phyloP scores from a whole-genome alignment of 2,329 filamentous ascomycete species.

The Aureobasidium sp. region DNA sequence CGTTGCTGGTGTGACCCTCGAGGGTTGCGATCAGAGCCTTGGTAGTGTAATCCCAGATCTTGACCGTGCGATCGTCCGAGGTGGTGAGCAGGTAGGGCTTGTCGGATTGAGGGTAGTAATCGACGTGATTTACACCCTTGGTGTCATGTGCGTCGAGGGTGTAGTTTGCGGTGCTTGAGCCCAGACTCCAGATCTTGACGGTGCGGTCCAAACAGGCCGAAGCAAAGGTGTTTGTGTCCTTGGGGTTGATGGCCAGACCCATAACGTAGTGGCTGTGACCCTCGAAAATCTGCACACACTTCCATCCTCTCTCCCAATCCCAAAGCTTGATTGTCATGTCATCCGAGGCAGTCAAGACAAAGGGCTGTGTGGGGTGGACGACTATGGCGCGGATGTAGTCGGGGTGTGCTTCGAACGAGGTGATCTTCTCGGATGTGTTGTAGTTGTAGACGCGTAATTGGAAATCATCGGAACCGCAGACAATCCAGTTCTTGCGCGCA shows the following conservation, averaged over 20 bases:
- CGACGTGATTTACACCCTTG: constrained; percentile 96
- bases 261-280: constrained; percentile 96
- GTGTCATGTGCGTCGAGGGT: constrained; percentile 95
- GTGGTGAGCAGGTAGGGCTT: constrained; percentile 88
- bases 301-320: constrained; percentile 99
- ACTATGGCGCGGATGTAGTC: constrained; percentile 97
- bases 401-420: constrained; percentile 91
- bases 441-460: constrained; percentile 91
- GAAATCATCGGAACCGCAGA: constrained; percentile 79
- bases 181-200: constrained; percentile 96
- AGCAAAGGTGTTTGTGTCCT: constrained; percentile 58
- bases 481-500: constrained; percentile 88
- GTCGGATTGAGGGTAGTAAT: constrained; percentile 66
- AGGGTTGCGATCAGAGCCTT: constrained; percentile 95
- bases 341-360: constrained; percentile 92
- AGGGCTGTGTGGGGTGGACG: constrained; percentile 90
- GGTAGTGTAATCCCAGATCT: constrained; percentile 98
- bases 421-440: constrained; percentile 98
- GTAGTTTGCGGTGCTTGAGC: constrained; percentile 89
- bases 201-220: constrained; percentile 94
- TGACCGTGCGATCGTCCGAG: constrained; percentile 91
- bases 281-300: constrained; percentile 94
- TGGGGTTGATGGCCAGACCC: constrained; percentile 94
- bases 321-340: constrained; percentile 98
- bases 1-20: constrained; percentile 95